A percentile compares a stretch with the other conserved stretches of the same genome.
Conservation (phyloP, 1,284 basidiomycete genomes). For the Microbotryum saponariae region DNA sequence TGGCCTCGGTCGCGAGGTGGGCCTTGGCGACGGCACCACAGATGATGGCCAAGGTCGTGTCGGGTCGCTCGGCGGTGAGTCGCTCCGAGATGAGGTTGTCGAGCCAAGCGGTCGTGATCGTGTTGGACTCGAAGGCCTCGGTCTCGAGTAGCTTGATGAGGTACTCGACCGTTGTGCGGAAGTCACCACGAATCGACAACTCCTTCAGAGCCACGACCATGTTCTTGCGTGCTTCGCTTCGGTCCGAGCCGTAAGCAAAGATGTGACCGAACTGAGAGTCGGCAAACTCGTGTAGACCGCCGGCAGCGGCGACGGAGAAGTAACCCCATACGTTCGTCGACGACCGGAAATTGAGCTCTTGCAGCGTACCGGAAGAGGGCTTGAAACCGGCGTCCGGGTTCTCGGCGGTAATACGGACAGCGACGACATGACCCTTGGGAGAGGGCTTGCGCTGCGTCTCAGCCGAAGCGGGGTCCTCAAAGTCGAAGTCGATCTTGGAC, state of each 20-base stretch:
- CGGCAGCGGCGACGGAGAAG: constrained; percentile 92
- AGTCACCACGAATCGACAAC: constrained; percentile 96
- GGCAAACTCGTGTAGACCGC: constrained; percentile 97
- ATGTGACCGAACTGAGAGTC: constrained; percentile 99
- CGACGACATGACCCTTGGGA: constrained; percentile 97
- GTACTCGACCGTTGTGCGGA: constrained; percentile 97
- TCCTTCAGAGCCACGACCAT: constrained; percentile 99
- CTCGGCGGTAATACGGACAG: constrained; percentile 98
- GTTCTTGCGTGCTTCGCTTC: constrained; percentile 91
- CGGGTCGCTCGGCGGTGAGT: constrained; percentile 93
- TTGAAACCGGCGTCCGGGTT: constrained; percentile 99
- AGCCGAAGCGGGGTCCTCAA: constrained; percentile 75
- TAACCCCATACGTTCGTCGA: constrained; percentile 99
- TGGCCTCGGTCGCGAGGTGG: constrained; percentile 78
- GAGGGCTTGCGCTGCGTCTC: constrained; percentile 87
- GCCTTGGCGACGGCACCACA: constrained; percentile 98
- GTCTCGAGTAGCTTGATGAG: constrained; percentile 67
- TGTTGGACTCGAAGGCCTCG: constrained; percentile 93
- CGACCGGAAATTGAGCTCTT: constrained; percentile 98
- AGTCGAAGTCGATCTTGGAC: constrained; percentile 95
- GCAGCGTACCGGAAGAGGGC: constrained; percentile 90
- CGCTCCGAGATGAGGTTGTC: constrained; percentile 92
- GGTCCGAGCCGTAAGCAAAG: constrained; percentile 97
- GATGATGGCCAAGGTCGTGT: constrained; percentile 82
- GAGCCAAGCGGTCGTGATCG: constrained; percentile 97